Conservation (phyloP, 164 flowering plant species). For the Akebia trifoliata region DNA sequence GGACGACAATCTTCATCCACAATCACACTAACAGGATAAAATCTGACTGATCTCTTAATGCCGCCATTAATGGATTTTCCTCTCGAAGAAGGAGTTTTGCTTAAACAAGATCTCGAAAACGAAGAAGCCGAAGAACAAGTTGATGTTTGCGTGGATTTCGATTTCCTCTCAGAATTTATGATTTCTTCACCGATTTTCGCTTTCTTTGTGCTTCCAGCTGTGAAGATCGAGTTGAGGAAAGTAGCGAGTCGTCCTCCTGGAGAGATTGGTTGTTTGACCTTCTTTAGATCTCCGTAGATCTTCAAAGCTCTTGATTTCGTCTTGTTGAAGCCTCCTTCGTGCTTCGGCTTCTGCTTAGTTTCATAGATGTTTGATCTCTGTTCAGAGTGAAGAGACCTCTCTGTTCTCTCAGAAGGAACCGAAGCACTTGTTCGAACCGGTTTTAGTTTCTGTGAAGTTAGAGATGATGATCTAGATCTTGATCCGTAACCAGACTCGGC, state of each 20-base stretch:
- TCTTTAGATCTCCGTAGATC: slow-evolving; percentile 78
- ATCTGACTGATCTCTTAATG: slow-evolving; percentile 64
- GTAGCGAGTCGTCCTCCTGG: slow-evolving; percentile 75
- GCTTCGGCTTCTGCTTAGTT: slow-evolving; percentile 22
- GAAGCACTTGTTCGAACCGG: slow-evolving; percentile 50
- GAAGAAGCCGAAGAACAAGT: slow-evolving; percentile 80
- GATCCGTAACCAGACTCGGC: slow-evolving; percentile 45
- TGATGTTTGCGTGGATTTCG: slow-evolving; percentile 33
- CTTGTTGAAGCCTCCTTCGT: slow-evolving; percentile 37
- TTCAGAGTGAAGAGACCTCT: not conserved
- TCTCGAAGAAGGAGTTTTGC: slow-evolving; percentile 60
- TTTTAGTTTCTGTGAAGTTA: slow-evolving; percentile 33
- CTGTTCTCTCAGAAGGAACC: not conserved
- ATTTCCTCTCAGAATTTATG: slow-evolving; percentile 18
- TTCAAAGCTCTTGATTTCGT: slow-evolving; percentile 67
- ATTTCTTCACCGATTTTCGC: slow-evolving; percentile 31
- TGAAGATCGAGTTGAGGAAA: slow-evolving; percentile 76
- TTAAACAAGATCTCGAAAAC: slow-evolving; percentile 76
- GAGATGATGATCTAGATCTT: slow-evolving; percentile 17
- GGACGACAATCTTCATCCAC: slow-evolving; percentile 57
- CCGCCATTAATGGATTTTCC: slow-evolving; percentile 36
- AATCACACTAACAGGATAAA: slow-evolving; percentile 66
- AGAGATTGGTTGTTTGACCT: slow-evolving; percentile 77
- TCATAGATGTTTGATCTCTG: slow-evolving; percentile 1
- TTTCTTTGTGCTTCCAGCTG: slow-evolving; percentile 40